Base-by-base conservation (phyloP, 2,329 filamentous ascomycete genomes). In the Colletotrichum sp. region DNA sequence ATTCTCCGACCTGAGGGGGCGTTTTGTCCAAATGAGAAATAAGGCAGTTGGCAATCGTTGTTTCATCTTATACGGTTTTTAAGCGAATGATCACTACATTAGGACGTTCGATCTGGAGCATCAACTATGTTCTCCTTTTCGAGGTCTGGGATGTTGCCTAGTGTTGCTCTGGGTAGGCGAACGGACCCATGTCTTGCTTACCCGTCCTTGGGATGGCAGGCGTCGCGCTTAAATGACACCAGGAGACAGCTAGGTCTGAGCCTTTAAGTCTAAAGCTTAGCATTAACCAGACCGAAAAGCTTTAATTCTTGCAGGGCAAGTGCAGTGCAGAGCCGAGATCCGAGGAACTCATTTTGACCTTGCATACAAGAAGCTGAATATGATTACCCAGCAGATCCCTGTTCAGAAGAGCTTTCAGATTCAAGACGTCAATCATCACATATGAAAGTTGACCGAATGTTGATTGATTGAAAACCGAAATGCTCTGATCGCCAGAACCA, bases 151-250 rank as follows among this genome's bases (percentile, higher is more conserved):
- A 52, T 13, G n/a, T 21, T 13, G 43, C 43, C 43, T 21, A 52
- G 43, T 52, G 43, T 2, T 52, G 43, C 10, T 52, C 43, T 3
- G 12, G 1, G 2, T 8, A 13, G 43, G 43, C 43, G 43, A 52
- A 52, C 43, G 43, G 43, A 52, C 43, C 43, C 43, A 52, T 52
- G 43, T 21, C 43, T 52, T 52, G 43, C 30, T 61, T 30, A 18
- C 24, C 4, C 61, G 34, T 43, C 61, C 21, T 8, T 65, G 15
- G 16, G 15, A 24, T 65, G 61, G 34, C 61, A 65, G 61, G 61
- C 34, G 61, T 65, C 61, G 61, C 61, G 24, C 61, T 65, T 63
- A 34, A 32, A 63, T 63, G 60, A 16, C 60, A 63, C 32, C 60
- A 63, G 60, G 21, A 63, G 60, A 58, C 55, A 58, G 0, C 43